Evolutionary conservation across 2,329 filamentous ascomycete species (phyloP).

Genomic region (Beauveria medogensis): DNA sequence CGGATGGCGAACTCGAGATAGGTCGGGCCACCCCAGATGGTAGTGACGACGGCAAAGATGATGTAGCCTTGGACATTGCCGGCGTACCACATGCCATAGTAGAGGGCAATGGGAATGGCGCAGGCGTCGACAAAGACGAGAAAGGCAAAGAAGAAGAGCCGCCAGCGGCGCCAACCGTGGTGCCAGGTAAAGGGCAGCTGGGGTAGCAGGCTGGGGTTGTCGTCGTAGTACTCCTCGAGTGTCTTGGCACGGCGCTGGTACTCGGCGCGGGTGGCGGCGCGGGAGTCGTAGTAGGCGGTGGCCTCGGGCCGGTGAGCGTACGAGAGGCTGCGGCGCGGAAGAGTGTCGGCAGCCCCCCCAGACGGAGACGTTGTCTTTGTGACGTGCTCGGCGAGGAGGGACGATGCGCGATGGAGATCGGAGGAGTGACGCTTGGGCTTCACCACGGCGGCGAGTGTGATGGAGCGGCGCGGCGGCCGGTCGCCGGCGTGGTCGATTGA

Average conservation of each 20-base stretch:
- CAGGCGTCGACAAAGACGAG: constrained; percentile 38
- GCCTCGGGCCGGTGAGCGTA: constrained; percentile 25
- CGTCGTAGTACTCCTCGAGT: constrained; percentile 32
- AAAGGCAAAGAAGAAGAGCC: constrained; percentile 39
- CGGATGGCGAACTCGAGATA: constrained; percentile 45
- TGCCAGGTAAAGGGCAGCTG: constrained; percentile 35
- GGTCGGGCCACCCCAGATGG: constrained; percentile 47
- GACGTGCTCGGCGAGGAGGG: not conserved
- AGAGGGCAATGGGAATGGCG: constrained; percentile 41
- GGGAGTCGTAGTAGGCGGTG: constrained; percentile 32
- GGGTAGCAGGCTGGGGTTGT: constrained; percentile 29
- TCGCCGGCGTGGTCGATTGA: not conserved
- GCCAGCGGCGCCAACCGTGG: constrained; percentile 31
- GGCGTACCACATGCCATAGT: constrained; percentile 40
- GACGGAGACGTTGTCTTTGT: not conserved
- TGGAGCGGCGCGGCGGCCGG: constrained; percentile 5
- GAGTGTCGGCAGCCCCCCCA: not conserved
- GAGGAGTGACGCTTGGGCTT: constrained; percentile 2
- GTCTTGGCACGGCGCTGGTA: constrained; percentile 27
- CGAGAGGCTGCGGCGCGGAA: constrained; percentile 25
- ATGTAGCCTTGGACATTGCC: constrained; percentile 31
- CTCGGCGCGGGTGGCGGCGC: constrained; percentile 27
- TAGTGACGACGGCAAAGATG: constrained; percentile 45
- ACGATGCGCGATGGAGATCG: not conserved
- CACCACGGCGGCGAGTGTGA: constrained; percentile 1